Evolutionary conservation across 768 basidiomycete genomes (phyloP).

Genomic region (Suillus brevipes): DNA sequence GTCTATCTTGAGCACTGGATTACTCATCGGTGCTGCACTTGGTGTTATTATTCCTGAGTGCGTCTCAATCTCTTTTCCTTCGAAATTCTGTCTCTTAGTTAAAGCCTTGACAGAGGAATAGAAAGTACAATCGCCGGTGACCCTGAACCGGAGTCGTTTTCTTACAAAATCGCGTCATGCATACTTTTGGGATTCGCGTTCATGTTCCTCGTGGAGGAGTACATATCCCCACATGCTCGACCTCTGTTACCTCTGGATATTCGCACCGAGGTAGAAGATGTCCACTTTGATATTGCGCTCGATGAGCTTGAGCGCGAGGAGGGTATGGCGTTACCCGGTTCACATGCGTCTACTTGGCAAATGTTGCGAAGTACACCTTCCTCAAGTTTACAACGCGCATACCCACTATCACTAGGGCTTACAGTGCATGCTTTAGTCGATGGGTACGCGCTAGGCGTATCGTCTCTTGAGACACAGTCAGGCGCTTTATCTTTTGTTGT

Average conservation of each 20-base stretch:
- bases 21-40: conserved; percentile 86
- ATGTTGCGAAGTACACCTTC: conserved; percentile 9
- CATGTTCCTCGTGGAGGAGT: conserved; percentile 66
- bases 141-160: conserved; percentile 41
- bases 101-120: conserved; percentile 57
- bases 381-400: conserved; percentile 43
- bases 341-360: conserved; percentile 17
- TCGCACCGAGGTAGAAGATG: conserved; percentile 18
- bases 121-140: conserved; percentile 51
- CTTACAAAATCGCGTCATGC: conserved; percentile 58
- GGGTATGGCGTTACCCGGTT: conserved; percentile 20
- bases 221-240: conserved; percentile 53
- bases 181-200: conserved; percentile 59
- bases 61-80: conserved; percentile 32
- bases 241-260: conserved; percentile 19
- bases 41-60: conserved; percentile 94
- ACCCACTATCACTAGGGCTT: conserved; percentile 81
- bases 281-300: conserved; percentile 65
- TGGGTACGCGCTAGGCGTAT: conserved; percentile 89
- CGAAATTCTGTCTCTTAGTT: neutral
- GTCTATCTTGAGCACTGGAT: conserved; percentile 71
- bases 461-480: conserved; percentile 45
- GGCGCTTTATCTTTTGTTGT: conserved; percentile 74
- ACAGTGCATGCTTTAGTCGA: conserved; percentile 89
- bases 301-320: conserved; percentile 54